A percentile compares a stretch with the other conserved stretches of the same genome.
Conservation (phyloP, 257 asterid species). For the Jacaranda mimosifolia region DNA sequence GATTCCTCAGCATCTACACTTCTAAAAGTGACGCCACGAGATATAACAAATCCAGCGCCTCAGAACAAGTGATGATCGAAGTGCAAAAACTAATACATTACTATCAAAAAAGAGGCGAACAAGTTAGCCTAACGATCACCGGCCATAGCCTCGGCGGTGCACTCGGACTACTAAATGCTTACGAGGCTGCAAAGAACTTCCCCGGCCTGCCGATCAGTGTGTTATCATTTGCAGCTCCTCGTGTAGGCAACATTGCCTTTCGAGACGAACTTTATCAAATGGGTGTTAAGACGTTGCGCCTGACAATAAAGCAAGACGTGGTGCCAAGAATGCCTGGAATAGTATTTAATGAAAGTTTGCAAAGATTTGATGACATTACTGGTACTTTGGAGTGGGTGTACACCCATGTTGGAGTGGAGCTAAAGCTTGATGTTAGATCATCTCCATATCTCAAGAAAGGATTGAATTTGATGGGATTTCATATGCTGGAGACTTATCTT, state of each 20-base stretch:
- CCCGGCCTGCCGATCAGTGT: conserved; percentile 58
- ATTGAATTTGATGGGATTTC: conserved; percentile 66
- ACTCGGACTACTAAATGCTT: conserved; percentile 72
- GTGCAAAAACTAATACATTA: conserved; percentile 45
- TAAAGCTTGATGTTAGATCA: conserved; percentile 63
- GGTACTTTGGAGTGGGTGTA: conserved; percentile 88
- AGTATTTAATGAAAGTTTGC: conserved; percentile 72
- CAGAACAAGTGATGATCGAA: conserved; percentile 77
- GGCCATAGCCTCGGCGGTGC: conserved; percentile 90
- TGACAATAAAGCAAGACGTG: conserved; percentile 67
- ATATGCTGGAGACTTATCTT: conserved; percentile 78
- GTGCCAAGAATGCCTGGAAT: conserved; percentile 83
- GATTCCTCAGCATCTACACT: conserved; percentile 79
- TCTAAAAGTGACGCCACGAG: conserved; percentile 62
- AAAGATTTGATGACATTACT: conserved; percentile 69
- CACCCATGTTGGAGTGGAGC: conserved; percentile 80
- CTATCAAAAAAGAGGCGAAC: conserved; percentile 53
- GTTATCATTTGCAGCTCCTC: conserved; percentile 76
- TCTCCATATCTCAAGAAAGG: conserved; percentile 69
- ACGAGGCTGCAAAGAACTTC: conserved; percentile 73
- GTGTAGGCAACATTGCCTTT: conserved; percentile 85
- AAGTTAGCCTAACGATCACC: conserved; percentile 73
- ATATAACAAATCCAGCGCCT: conserved; percentile 77
- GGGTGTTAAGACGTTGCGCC: conserved; percentile 67
- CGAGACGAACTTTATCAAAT: conserved; percentile 70